A percentile compares a stretch with the other conserved stretches of the same genome.
phyloP scores from a whole-genome alignment of 83 land plant genomes.

The Picea engelmannii region DNA sequence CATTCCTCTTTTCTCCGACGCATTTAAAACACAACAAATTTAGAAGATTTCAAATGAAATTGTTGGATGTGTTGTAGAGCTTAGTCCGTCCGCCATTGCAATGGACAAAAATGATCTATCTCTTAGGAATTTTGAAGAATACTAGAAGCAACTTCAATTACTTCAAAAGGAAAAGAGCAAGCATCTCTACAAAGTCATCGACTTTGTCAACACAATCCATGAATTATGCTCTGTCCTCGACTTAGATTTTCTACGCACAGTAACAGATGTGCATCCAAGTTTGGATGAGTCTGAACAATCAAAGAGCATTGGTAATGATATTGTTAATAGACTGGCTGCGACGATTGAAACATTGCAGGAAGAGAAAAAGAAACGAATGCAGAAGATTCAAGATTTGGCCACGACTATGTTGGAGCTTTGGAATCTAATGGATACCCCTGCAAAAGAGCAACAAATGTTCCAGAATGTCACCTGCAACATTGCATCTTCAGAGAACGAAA shows the following conservation, averaged over 20 bases:
- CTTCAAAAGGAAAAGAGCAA: slow-evolving; percentile 68
- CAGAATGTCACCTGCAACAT: slow-evolving; percentile 66
- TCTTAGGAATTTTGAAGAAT: slow-evolving; percentile 56
- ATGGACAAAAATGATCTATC: slow-evolving; percentile 63
- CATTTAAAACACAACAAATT: slow-evolving; percentile 44
- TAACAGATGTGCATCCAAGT: slow-evolving; percentile 69
- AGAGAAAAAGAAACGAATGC: slow-evolving; percentile 71
- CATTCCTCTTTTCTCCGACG: no score
- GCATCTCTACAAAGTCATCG: slow-evolving; percentile 51
- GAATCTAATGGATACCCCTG: slow-evolving; percentile 86
- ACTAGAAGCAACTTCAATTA: slow-evolving; percentile 33
- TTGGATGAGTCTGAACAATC: slow-evolving; percentile 44
- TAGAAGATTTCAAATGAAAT: slow-evolving; percentile 48
- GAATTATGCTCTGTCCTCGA: slow-evolving; percentile 63
- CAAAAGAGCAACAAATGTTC: slow-evolving; percentile 68
- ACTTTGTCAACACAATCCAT: slow-evolving; percentile 41
- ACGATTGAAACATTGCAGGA: slow-evolving; percentile 44
- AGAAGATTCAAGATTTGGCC: slow-evolving; percentile 75
- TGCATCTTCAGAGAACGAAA: slow-evolving; percentile 70
- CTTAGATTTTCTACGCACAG: slow-evolving; percentile 53
- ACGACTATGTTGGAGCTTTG: slow-evolving; percentile 71
- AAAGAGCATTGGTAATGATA: slow-evolving; percentile 50
- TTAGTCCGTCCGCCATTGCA: background rate
- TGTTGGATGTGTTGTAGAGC: slow-evolving; percentile 16
- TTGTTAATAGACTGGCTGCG: slow-evolving; percentile 44